These are phyloP conservation scores for Acanthamoeba culbertsoni DNA, from an alignment of 208 protist species.

Conservation along the genomic window DNA sequence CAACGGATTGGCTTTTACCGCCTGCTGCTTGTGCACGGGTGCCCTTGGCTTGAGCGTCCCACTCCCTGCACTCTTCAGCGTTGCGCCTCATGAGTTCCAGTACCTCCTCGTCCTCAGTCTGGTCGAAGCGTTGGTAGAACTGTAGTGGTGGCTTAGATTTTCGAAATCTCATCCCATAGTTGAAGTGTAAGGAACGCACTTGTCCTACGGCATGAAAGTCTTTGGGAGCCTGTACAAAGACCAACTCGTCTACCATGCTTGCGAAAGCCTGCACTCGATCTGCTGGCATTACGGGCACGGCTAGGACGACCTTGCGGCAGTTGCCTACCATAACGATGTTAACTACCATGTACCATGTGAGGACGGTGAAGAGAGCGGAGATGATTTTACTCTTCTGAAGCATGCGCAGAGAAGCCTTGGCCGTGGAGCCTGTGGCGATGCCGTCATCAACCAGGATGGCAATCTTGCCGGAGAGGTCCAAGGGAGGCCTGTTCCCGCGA, in stretches of 20 bases:
- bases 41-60: background rate
- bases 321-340: background rate
- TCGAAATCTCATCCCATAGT: background rate
- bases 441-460: constrained; percentile 70
- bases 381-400: background rate
- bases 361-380: background rate
- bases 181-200: background rate
- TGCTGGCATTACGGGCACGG: constrained; percentile 48
- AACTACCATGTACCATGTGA: background rate
- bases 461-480: constrained; percentile 48
- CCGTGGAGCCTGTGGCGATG: constrained; percentile 65
- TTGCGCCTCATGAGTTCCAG: constrained; percentile 39
- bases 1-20: background rate
- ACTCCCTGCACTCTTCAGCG: background rate
- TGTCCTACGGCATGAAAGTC: constrained; percentile 62
- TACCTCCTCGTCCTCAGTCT: constrained; percentile 65
- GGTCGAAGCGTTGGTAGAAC: constrained; percentile 63
- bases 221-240: constrained; percentile 15
- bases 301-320: constrained; percentile 53
- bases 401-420: constrained; percentile 54
- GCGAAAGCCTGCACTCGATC: background rate
- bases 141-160: background rate
- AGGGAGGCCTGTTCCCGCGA: constrained; percentile 6
- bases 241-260: constrained; percentile 51
- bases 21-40: too few relatives aligned